A percentile compares a stretch with the other conserved stretches of the same genome.
Conservation (phyloP, 2,329 filamentous ascomycete species). For the Penicillium sp. region DNA sequence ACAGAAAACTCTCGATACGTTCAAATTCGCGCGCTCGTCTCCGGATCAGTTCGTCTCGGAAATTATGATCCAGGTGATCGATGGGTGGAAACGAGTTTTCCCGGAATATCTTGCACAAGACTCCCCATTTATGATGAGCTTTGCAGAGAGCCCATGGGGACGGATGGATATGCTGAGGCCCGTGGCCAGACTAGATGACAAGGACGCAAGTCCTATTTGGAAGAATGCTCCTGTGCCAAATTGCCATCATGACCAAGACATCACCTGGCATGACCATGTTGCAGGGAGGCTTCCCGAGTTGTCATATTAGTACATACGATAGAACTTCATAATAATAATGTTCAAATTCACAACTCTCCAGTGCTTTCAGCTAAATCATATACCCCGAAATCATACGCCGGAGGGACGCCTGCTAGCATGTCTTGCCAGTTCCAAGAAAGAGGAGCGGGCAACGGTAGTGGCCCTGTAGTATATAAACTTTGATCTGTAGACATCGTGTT, state of each 20-base stretch:
- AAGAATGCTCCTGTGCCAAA: slow-evolving; percentile 14
- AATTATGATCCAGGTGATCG: slow-evolving; percentile 12
- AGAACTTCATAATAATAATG: neutral
- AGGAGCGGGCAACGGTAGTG: neutral
- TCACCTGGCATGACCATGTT: slow-evolving; percentile 7
- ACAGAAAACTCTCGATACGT: slow-evolving; percentile 8
- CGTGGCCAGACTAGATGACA: slow-evolving; percentile 9
- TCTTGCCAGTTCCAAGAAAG: slow-evolving; percentile 1
- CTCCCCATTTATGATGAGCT: slow-evolving; percentile 16
- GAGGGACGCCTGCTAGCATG: neutral
- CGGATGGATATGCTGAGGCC: slow-evolving; percentile 13
- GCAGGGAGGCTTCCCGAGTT: neutral
- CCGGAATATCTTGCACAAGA: slow-evolving; percentile 16
- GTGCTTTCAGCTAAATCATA: neutral
- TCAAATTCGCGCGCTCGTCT: slow-evolving; percentile 8
- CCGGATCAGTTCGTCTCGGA: slow-evolving; percentile 19
- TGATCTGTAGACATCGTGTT: neutral
- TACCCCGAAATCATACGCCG: neutral
- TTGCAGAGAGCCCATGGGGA: slow-evolving; percentile 13
- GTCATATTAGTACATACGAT: neutral
- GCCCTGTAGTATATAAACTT: neutral
- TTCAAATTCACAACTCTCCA: neutral
- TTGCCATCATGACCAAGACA: slow-evolving; percentile 10
- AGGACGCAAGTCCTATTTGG: slow-evolving; percentile 16
- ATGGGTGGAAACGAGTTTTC: slow-evolving; percentile 14